Percentiles rank a stretch among this genome's conserved stretches.
Evolutionary conservation across 768 basidiomycete species (phyloP).

Genomic region (Dentipellis sp.): DNA sequence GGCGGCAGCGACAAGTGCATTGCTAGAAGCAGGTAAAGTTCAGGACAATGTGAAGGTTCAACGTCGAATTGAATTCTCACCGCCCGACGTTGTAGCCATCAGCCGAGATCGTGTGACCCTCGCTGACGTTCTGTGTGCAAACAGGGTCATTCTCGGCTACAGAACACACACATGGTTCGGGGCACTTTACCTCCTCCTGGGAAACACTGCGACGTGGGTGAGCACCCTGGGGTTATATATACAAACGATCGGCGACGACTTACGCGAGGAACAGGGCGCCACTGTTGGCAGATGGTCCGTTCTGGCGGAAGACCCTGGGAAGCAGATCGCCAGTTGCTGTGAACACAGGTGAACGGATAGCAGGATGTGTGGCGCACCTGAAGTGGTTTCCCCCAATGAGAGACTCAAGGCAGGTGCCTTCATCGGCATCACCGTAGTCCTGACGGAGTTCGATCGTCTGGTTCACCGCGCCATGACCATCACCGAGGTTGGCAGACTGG

Average conservation of each 20-base stretch:
- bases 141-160: neutral
- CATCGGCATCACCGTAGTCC: constrained; percentile 25
- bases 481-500: constrained; percentile 38
- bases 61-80: constrained; percentile 16
- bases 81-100: constrained; percentile 43
- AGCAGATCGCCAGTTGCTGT: neutral
- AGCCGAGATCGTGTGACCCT: constrained; percentile 33
- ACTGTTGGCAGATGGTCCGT: constrained; percentile 41
- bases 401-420: constrained; percentile 39
- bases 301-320: constrained; percentile 45
- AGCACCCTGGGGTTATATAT: too few species aligned
- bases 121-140: constrained; percentile 16
- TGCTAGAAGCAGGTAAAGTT: constrained; percentile 16
- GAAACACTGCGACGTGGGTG: constrained; percentile 28
- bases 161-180: neutral
- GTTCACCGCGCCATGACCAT: constrained; percentile 36
- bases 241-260: constrained; percentile 13
- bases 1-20: constrained; percentile 29
- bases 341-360: neutral
- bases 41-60: neutral
- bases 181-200: constrained; percentile 30
- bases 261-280: constrained; percentile 52
- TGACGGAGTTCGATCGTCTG: constrained; percentile 36
- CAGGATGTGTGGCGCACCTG: constrained; percentile 20
- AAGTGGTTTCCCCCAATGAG: constrained; percentile 40